phyloP scores from a whole-genome alignment of 2,329 filamentous ascomycete genomes.

The Aspergillus hiratsukae region DNA sequence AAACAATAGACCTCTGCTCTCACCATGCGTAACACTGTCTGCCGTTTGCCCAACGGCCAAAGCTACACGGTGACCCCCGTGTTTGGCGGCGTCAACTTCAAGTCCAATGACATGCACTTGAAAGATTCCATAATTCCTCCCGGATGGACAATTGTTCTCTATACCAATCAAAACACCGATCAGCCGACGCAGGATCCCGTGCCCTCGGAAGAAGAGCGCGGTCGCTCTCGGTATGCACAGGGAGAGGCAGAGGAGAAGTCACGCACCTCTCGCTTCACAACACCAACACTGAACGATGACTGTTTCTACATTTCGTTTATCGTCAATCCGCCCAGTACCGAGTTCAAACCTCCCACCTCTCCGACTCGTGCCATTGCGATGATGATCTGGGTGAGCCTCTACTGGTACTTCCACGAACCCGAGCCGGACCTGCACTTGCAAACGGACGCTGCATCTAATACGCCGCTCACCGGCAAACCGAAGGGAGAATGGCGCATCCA shows the following conservation, averaged over 20 bases:
- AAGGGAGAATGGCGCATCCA: conserved; percentile 82
- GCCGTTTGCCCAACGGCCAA: conserved; percentile 80
- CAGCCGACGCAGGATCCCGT: conserved; percentile 14
- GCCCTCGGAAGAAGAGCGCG: conserved; percentile 9
- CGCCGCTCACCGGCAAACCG: conserved; percentile 66
- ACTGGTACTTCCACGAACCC: conserved; percentile 95
- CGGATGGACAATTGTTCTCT: conserved; percentile 85
- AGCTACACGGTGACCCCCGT: conserved; percentile 75
- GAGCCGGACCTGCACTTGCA: conserved; percentile 63
- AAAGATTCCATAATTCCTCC: conserved; percentile 65
- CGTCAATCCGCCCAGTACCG: conserved; percentile 72
- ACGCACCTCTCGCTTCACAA: conserved; percentile 51
- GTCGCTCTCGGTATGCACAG: conserved; percentile 7
- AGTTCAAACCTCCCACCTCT: conserved; percentile 74
- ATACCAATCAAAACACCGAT: conserved; percentile 55
- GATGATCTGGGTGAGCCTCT: conserved; percentile 93
- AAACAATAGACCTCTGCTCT: background rate
- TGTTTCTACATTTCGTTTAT: conserved; percentile 88
- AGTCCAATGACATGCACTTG: conserved; percentile 67
- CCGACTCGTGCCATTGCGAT: conserved; percentile 87
- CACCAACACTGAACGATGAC: conserved; percentile 73
- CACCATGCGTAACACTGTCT: conserved; percentile 26
- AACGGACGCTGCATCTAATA: conserved; percentile 60
- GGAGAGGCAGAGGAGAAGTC: conserved; percentile 28
- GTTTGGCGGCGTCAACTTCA: conserved; percentile 90